phyloP scores from a whole-genome alignment of 2,329 filamentous ascomycete species.

The Pestalotiopsis fici region DNA sequence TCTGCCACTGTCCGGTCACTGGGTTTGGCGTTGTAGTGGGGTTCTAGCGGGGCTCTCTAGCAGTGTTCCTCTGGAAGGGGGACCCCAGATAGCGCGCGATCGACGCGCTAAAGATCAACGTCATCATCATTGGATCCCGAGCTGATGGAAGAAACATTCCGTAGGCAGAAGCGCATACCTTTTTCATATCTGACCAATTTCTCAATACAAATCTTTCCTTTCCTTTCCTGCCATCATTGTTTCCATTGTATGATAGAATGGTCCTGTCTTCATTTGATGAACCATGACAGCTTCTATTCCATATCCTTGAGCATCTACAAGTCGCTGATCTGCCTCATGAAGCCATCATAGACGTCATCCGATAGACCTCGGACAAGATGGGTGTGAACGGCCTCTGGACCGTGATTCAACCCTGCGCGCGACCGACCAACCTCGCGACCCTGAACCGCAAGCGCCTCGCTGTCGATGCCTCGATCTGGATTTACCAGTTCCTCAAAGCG shows the following conservation, averaged over 20 bases:
- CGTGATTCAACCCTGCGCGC: slow-evolving; percentile 90
- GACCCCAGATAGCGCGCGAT: not conserved
- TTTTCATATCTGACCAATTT: not conserved
- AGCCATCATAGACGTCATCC: slow-evolving; percentile 1
- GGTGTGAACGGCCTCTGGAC: slow-evolving; percentile 98
- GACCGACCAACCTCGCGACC: slow-evolving; percentile 93
- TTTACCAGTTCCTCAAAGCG: slow-evolving; percentile 98
- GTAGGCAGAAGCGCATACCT: not conserved
- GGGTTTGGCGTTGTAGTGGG: not conserved
- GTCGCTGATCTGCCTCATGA: not conserved
- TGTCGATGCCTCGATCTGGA: slow-evolving; percentile 98
- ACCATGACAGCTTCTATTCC: not conserved
- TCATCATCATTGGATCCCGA: slow-evolving; percentile 8
- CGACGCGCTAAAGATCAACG: slow-evolving; percentile 2
- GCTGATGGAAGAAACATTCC: not conserved
- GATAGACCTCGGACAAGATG: slow-evolving; percentile 56
- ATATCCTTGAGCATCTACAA: slow-evolving; percentile 9
- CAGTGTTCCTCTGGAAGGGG: not conserved
- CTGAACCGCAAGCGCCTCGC: slow-evolving; percentile 95
- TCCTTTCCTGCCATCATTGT: not conserved
- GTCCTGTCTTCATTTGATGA: not conserved
- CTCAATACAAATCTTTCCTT: not conserved
- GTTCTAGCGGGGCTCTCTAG: slow-evolving; percentile 1
- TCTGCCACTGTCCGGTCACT: not conserved
- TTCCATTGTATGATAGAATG: not conserved